Evolutionary conservation across 2,329 filamentous ascomycete species (phyloP).

Genomic region (Colletotrichum sidae): DNA sequence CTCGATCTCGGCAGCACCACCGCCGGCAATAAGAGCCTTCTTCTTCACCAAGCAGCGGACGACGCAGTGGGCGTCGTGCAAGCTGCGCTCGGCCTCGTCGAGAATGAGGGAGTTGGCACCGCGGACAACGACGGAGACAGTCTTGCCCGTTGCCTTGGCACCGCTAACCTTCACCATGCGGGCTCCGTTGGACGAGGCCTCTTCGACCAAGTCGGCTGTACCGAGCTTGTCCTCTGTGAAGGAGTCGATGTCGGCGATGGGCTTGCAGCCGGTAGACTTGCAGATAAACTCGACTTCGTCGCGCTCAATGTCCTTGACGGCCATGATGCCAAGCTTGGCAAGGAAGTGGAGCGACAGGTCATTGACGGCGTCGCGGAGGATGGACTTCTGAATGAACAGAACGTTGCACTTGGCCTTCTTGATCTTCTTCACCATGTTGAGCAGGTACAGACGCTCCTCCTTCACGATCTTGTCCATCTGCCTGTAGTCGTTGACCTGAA

Average conservation of each 20-base stretch:
- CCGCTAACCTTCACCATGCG: slow-evolving; percentile 96
- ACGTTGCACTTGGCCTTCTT: slow-evolving; percentile 99
- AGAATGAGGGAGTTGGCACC: slow-evolving; percentile 95
- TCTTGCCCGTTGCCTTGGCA: slow-evolving; percentile 85
- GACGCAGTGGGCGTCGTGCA: slow-evolving; percentile 97
- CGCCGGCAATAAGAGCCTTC: slow-evolving; percentile 97
- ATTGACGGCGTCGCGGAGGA: slow-evolving; percentile 96
- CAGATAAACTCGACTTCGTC: slow-evolving; percentile 99
- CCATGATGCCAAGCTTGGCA: slow-evolving; percentile 94
- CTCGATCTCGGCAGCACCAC: slow-evolving; percentile 96
- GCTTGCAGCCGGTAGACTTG: slow-evolving; percentile 99
- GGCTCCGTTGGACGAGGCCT: slow-evolving; percentile 86
- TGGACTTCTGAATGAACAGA: slow-evolving; percentile 97
- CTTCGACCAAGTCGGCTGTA: slow-evolving; percentile 92
- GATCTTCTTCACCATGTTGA: slow-evolving; percentile 99
- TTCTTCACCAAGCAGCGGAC: slow-evolving; percentile 99
- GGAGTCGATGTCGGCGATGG: slow-evolving; percentile 96
- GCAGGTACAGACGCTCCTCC: slow-evolving; percentile 96
- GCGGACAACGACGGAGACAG: slow-evolving; percentile 92
- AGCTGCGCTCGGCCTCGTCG: slow-evolving; percentile 94
- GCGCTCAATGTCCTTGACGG: slow-evolving; percentile 97
- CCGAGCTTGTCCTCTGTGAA: slow-evolving; percentile 99
- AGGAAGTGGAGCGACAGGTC: slow-evolving; percentile 97
- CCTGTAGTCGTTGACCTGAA: slow-evolving; percentile 98
- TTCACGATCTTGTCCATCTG: slow-evolving; percentile 99